Base-by-base conservation (phyloP, 495 filamentous ascomycete genomes). In the Physcia stellaris region DNA sequence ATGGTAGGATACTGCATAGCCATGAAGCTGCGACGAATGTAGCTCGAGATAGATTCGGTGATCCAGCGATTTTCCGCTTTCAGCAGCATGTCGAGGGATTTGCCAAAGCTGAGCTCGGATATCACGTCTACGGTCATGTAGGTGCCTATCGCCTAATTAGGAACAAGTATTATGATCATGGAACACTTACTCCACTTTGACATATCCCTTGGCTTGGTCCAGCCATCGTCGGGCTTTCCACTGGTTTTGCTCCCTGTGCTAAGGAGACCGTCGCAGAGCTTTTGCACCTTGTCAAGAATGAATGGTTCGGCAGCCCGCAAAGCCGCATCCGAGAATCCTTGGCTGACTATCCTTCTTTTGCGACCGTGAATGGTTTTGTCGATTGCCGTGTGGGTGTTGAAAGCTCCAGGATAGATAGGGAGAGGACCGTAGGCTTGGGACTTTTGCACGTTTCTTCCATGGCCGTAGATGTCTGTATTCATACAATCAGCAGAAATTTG, bases 321-420 rank as follows among this genome's bases (percentile, higher is more conserved):
- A 0, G 69, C 67, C 27, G 56, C 47, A 4, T 70, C 66, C 0
- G 67, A 69, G 45, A 75, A 74, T 0, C 68, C 70, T 35, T 70
- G 71, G 27, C 62, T 67, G 12, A 73, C 50, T 3, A 73, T 68
- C 2, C 67, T 51, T n/a, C 70, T 47, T 45, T 73, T 73, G 15
- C 64, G 61, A 0, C 62, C 67, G 35, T 75, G 70, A 33, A 65
- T 57, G 6, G 51, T 40, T 51, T 73, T 73, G 33, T 69, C 62
- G 38, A 74, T 72, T 1, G 49, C 58, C 46, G 70, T 74, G 43
- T 72, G 68, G 10, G 67, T 72, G 43, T 72, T 74, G 37, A 67
- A 63, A 6, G 71, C 67, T n/a, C 66, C 68, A 38, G 64, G 63
- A 38, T 71, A 69, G 2, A 67, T 64, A 0, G 68, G 59, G 48